Base-by-base conservation (phyloP, 2,329 filamentous ascomycete species). In the Aureobasidium melanogenum region DNA sequence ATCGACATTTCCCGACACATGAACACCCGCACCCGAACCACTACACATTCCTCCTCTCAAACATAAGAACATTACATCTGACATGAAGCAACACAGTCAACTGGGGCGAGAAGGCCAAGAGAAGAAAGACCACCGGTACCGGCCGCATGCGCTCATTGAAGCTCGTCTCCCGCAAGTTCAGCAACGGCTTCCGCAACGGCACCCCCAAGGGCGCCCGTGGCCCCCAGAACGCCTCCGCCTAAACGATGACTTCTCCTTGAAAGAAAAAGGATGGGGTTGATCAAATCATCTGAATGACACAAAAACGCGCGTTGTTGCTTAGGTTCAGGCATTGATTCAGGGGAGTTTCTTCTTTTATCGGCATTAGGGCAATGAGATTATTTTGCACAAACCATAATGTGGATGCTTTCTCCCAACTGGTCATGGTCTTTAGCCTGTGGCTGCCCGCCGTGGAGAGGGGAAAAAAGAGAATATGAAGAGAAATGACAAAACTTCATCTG, bases 61-160 rank as follows among this genome's bases (percentile, higher is more conserved):
- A 24, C 39, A 54, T 38, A 28, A 63, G 28, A 44, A 60, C 34
- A 63, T n/a, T n/a, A 34, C 15, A 14, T 64, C 59, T 65, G 50
- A 65, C 63, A 63, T 55, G 32, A 38, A 34, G 17, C 48, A 15
- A 46, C 43, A 77, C 76, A 97, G 93, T 88, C 88, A 97, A 99
- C 89, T 99, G 94, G 94, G 86, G 89, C 80, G 93, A 97, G 87
- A 99, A 99, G 89, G 93, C 92, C 74, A 97, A 97, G 91, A 86
- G 94, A 80, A 95, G 94, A 88, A 97, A 97, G 92, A 97, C 93
- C 76, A 93, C 89, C 77, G 94, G 94, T 74, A 93, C 91, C 76
- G 94, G 94, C 79, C 90, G 94, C 80, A 94, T 92, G 88, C 87
- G 91, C 77, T 90, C 92, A 83, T 85, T 99, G 78, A 96, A 95